Base-by-base conservation (phyloP, 768 basidiomycete genomes). In the Ramaria sp. region DNA sequence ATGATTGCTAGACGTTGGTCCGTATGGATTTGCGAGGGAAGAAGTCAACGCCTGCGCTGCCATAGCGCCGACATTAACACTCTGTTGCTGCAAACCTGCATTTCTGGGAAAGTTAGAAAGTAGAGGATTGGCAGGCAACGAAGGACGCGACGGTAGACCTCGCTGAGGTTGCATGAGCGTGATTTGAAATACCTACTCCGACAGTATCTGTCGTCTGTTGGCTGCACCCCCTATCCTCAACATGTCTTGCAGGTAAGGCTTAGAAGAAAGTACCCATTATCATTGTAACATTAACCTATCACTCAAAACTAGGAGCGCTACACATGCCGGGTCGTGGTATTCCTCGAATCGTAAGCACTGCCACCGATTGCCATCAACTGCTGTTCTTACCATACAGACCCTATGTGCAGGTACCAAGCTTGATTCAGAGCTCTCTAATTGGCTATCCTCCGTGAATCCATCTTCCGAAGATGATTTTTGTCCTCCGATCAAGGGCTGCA, bases 271-370 rank as follows among this genome's bases (percentile, higher is more conserved):
- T 22, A 48, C 20, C n/a, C 24, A 15, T 17, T 46, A n/a, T 51
- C 15, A 31, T 10, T 46, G 41, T 5, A 27, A 27, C 27, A 27
- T 27, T 27, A 27, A 27, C 27, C 27, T 27, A n/a, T n/a, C n/a
- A n/a, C n/a, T n/a, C n/a, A n/a, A n/a, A 54, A 30, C 22, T n/a
- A 79, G 88, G 69, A 66, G 69, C 49, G 88, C 92, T 1, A 82
- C 86, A 1, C 94, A 97, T 72, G 92, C 92, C 2, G 87, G 86
- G 38, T 84, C 82, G 58, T 98, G 95, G 95, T 98, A 98, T 70
- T 82, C 81, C 19, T 75, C 69, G 47, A 73, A 89, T 62, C 75
- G 91, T 88, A 60, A 62, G 62, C 59, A 20, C n/a, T n/a, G n/a
- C n/a, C n/a, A n/a, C 42, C 56, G 57, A 58, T 52, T 56, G 39